Percentiles rank a stretch among this genome's conserved stretches.
phyloP scores from a whole-genome alignment of 176 grass and related monocot genomes.

The Musa troglodytarum region DNA sequence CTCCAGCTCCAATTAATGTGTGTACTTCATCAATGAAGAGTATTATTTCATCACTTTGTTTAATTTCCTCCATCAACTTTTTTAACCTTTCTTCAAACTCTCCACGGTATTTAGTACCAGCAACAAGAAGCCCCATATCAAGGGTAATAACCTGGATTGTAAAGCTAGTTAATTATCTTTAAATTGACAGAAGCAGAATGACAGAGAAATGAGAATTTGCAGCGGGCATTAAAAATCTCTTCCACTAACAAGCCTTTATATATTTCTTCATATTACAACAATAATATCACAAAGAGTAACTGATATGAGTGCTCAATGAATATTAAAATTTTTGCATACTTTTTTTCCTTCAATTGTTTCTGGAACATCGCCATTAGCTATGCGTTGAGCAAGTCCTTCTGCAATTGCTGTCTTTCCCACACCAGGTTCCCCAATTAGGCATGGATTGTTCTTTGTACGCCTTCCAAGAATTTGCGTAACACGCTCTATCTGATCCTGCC shows the following conservation, averaged over 20 bases:
- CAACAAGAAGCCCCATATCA: constrained; percentile 99
- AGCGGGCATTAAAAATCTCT: neutral
- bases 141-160: constrained; percentile 86
- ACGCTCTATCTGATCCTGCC: constrained; percentile 80
- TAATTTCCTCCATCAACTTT: constrained; percentile 99
- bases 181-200: neutral
- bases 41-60: constrained; percentile 96
- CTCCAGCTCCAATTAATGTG: constrained; percentile 96
- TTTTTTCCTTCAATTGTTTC: constrained; percentile 99
- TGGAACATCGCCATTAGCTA: constrained; percentile 81
- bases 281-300: neutral
- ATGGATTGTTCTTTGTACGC: constrained; percentile 96
- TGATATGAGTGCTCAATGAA: neutral
- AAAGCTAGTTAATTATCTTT: neutral
- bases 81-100: constrained; percentile 99
- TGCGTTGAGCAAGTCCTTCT: constrained; percentile 93
- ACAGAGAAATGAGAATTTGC: neutral
- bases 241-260: neutral
- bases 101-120: constrained; percentile 98
- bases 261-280: neutral
- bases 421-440: constrained; percentile 95
- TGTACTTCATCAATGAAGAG: constrained; percentile 99
- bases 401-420: constrained; percentile 98
- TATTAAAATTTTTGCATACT: constrained; percentile 28
- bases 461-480: constrained; percentile 96